These are phyloP conservation scores for Mycena rebaudengoi DNA, from an alignment of 768 basidiomycete genomes.

Conservation along the genomic window DNA sequence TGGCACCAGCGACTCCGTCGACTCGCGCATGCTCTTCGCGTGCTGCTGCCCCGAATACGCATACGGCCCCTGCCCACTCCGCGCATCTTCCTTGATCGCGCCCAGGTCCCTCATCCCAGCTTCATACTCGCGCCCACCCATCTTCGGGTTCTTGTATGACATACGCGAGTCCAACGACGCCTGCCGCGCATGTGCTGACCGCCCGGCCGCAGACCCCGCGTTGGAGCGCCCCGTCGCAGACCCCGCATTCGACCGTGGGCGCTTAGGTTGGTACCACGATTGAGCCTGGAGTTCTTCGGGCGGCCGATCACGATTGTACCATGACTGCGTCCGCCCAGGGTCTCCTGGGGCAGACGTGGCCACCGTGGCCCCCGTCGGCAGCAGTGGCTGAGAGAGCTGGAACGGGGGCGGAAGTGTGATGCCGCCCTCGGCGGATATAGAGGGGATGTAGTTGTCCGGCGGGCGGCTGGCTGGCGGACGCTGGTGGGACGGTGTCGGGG, in stretches of 20 bases:
- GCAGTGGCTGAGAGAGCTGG: slow-evolving; percentile 16
- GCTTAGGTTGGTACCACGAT: slow-evolving; percentile 21
- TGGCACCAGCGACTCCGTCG: slow-evolving; percentile 15
- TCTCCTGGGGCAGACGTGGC: neutral
- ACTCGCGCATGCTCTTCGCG: slow-evolving; percentile 5
- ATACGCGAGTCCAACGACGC: slow-evolving; percentile 21
- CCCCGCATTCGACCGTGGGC: slow-evolving; percentile 24
- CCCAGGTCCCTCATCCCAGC: neutral
- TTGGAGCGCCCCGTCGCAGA: slow-evolving; percentile 13
- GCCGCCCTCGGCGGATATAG: slow-evolving; percentile 7
- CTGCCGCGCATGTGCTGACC: slow-evolving; percentile 13
- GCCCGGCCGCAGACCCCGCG: slow-evolving; percentile 12
- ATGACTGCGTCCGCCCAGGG: neutral
- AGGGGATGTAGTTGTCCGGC: slow-evolving; percentile 31
- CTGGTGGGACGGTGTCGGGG: slow-evolving; percentile 2
- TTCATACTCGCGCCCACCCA: neutral
- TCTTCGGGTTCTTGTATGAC: neutral
- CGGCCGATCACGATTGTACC: no score
- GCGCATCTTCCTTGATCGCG: slow-evolving; percentile 23
- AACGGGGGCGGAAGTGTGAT: slow-evolving; percentile 28
- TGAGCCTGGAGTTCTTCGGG: neutral
- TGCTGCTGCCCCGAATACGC: slow-evolving; percentile 7
- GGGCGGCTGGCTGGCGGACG: neutral
- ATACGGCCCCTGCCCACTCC: slow-evolving; percentile 7
- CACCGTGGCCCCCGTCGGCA: neutral